phyloP scores from a whole-genome alignment of 495 filamentous ascomycete species.

The Lasiosphaeris hirsuta region DNA sequence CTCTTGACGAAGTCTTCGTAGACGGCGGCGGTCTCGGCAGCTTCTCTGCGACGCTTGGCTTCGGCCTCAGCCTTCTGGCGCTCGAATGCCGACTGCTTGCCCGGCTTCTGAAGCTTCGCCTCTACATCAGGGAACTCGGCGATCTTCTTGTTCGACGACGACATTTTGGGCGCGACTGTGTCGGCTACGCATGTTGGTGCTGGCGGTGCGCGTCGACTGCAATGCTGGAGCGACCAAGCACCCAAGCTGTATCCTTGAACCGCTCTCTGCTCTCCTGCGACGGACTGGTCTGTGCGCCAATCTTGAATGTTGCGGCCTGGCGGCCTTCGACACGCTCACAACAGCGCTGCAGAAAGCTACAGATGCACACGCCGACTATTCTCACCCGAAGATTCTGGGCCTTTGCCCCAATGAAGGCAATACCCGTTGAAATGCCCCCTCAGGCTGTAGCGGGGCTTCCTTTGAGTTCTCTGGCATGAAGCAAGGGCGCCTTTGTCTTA shows the following conservation, averaged over 20 bases:
- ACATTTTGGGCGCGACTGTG: conserved; percentile 30
- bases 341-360: no score
- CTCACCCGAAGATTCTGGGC: no score
- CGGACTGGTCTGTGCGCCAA: not conserved
- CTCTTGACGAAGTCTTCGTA: conserved; percentile 89
- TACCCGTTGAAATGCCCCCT: no score
- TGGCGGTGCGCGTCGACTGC: not conserved
- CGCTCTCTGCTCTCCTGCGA: no score
- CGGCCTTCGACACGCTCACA: no score
- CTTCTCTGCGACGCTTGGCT: conserved; percentile 83
- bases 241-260: no score
- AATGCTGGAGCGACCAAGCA: not conserved
- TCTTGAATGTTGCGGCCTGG: no score
- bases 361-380: no score
- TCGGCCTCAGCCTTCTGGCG: conserved; percentile 89
- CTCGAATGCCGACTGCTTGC: conserved; percentile 89
- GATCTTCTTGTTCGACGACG: conserved; percentile 39
- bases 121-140: conserved; percentile 77
- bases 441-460: no score
- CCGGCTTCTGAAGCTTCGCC: conserved; percentile 76
- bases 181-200: conserved; percentile 20
- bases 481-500: no score
- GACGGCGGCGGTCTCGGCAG: conserved; percentile 84
- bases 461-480: no score
- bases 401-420: no score